phyloP scores from a whole-genome alignment of 805 yeast species.

The Isabelozyma pseudorhagii region DNA sequence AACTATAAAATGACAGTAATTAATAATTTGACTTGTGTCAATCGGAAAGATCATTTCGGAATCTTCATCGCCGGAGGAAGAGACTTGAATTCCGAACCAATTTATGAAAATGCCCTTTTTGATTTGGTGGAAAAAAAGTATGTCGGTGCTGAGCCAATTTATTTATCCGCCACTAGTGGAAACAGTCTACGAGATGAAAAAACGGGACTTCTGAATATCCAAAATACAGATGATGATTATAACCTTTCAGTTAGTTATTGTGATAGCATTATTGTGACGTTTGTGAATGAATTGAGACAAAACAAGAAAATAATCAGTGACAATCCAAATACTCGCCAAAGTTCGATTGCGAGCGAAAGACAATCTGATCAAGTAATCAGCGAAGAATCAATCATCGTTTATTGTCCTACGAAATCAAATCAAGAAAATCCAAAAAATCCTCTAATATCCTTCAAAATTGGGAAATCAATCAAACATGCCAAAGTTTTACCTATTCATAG shows the following conservation, averaged over 20 bases:
- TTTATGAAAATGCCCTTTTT: conserved; percentile 36
- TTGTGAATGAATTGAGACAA: conserved; percentile 22
- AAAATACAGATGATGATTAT: conserved; percentile 12
- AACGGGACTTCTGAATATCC: conserved; percentile 9
- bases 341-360: background rate
- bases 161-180: conserved; percentile 11
- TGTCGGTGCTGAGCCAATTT: conserved; percentile 17
- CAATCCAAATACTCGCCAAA: background rate
- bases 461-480: conserved; percentile 29
- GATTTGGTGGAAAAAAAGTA: conserved; percentile 43
- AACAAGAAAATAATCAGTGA: conserved; percentile 1
- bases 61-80: conserved; percentile 54
- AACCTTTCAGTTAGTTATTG: conserved; percentile 27
- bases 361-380: background rate
- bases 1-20: conserved; percentile 50
- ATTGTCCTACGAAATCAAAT: conserved; percentile 23
- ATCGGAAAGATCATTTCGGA: conserved; percentile 43
- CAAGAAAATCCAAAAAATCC: conserved; percentile 22
- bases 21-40: conserved; percentile 33
- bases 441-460: conserved; percentile 30
- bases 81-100: conserved; percentile 28
- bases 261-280: conserved; percentile 31
- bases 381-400: conserved; percentile 30
- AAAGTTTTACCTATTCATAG: conserved; percentile 29
- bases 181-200: conserved; percentile 8